Conservation (phyloP, 495 filamentous ascomycete species). For the Recurvomyces mirabilis region DNA sequence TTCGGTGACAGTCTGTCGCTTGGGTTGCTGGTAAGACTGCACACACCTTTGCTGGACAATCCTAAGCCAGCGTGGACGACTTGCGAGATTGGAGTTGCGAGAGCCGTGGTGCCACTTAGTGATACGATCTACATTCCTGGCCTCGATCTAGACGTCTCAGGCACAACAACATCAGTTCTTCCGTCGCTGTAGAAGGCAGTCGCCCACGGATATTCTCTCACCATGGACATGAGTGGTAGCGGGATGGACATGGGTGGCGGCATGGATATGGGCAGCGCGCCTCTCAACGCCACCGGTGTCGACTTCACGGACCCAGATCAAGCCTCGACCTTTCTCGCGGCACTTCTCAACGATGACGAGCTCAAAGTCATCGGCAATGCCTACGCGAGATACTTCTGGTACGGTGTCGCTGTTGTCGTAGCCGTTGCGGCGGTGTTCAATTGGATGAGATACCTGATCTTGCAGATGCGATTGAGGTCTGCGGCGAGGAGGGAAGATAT, state of each 20-base stretch:
- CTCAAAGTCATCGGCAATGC: slow-evolving; percentile 11
- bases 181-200: too few species aligned
- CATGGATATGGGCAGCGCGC: slow-evolving; percentile 3
- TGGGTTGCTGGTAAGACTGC: too few species aligned
- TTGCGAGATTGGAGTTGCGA: too few species aligned
- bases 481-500: slow-evolving; percentile 4
- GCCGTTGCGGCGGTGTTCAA: slow-evolving; percentile 10
- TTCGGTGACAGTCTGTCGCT: too few species aligned
- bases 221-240: too few species aligned
- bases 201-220: too few species aligned
- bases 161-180: too few species aligned
- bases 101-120: too few species aligned
- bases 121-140: too few species aligned
- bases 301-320: slow-evolving; percentile 12
- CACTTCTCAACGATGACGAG: slow-evolving; percentile 11
- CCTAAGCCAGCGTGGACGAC: too few species aligned
- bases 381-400: slow-evolving; percentile 19
- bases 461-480: slow-evolving; percentile 7
- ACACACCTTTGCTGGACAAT: too few species aligned
- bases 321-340: slow-evolving; percentile 9
- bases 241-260: neutral
- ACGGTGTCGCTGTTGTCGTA: slow-evolving; percentile 12
- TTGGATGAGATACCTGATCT: neutral
- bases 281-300: slow-evolving; percentile 10
- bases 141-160: too few species aligned